These are phyloP conservation scores for Posidonia oceanica DNA, from an alignment of 116 monocot species.

Conservation along the genomic window DNA sequence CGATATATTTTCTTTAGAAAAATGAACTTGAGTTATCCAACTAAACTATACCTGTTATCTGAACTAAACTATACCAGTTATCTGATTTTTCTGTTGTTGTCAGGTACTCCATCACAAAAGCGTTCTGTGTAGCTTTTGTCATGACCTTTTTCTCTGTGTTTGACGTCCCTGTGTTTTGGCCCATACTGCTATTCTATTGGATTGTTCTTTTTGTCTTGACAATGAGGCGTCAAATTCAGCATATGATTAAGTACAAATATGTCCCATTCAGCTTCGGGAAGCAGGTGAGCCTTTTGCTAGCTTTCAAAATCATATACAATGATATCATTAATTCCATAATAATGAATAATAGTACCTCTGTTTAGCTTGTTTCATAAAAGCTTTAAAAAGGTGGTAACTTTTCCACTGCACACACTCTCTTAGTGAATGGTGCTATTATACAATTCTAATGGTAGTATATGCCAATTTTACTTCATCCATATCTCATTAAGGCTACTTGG, in stretches of 20 bases:
- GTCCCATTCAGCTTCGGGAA: slow-evolving; percentile 70
- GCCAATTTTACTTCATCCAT: too few relatives aligned
- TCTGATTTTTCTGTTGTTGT: not conserved
- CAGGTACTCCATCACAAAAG: slow-evolving; percentile 87
- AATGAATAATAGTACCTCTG: too few relatives aligned
- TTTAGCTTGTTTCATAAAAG: too few relatives aligned
- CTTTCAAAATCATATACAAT: not conserved
- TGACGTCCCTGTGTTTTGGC: slow-evolving; percentile 92
- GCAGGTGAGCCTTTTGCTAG: slow-evolving; percentile 28
- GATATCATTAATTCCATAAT: not conserved
- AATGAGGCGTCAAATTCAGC: slow-evolving; percentile 81
- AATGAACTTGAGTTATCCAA: too few relatives aligned
- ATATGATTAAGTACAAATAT: slow-evolving; percentile 86
- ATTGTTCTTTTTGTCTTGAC: slow-evolving; percentile 55
- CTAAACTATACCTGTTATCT: not conserved
- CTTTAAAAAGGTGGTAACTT: too few relatives aligned
- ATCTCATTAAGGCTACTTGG: too few relatives aligned
- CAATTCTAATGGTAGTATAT: too few relatives aligned
- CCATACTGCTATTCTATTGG: slow-evolving; percentile 80
- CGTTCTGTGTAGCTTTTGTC: slow-evolving; percentile 56
- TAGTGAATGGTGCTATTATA: too few relatives aligned
- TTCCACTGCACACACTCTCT: too few relatives aligned
- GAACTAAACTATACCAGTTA: not conserved
- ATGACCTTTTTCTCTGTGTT: slow-evolving; percentile 70
- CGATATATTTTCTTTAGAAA: too few relatives aligned